Conservation (phyloP, 345 rosid species). For the Mallotus nudiflorus region DNA sequence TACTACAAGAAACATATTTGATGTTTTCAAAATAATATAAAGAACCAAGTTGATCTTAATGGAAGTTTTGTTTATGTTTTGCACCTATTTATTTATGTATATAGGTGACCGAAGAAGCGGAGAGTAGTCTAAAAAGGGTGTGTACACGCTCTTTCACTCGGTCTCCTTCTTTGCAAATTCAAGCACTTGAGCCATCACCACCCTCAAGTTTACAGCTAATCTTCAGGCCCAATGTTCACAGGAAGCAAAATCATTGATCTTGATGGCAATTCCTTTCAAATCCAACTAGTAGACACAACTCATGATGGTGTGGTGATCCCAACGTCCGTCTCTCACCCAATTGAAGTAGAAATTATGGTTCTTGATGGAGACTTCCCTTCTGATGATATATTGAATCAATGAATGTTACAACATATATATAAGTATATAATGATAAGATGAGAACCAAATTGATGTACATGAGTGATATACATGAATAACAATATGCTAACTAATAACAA, state of each 20-base stretch:
- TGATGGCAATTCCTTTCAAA: conserved; percentile 49
- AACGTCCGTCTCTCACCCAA: conserved; percentile 41
- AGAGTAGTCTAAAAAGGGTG: conserved; percentile 44
- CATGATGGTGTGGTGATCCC: conserved; percentile 11
- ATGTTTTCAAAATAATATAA: background rate
- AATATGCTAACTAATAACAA: too few species aligned
- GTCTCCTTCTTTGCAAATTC: conserved; percentile 49
- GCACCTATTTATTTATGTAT: background rate
- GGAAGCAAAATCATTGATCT: conserved; percentile 60
- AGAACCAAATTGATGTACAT: too few species aligned
- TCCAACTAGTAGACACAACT: conserved; percentile 44
- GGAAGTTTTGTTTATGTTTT: background rate
- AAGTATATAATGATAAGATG: too few species aligned
- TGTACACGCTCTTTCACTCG: conserved; percentile 31
- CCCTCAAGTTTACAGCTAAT: conserved; percentile 41
- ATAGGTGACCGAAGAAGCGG: conserved; percentile 82
- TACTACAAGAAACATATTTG: background rate
- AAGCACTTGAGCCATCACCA: conserved; percentile 45
- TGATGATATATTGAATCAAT: too few species aligned
- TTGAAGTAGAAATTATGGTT: conserved; percentile 69
- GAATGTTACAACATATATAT: too few species aligned
- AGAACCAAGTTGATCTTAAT: background rate
- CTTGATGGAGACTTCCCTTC: conserved; percentile 82
- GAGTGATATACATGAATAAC: too few species aligned
- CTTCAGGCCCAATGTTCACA: conserved; percentile 57